These are phyloP conservation scores for Pestalotiopsis sp. DNA, from an alignment of 2,329 filamentous ascomycete species.

Conservation along the genomic window DNA sequence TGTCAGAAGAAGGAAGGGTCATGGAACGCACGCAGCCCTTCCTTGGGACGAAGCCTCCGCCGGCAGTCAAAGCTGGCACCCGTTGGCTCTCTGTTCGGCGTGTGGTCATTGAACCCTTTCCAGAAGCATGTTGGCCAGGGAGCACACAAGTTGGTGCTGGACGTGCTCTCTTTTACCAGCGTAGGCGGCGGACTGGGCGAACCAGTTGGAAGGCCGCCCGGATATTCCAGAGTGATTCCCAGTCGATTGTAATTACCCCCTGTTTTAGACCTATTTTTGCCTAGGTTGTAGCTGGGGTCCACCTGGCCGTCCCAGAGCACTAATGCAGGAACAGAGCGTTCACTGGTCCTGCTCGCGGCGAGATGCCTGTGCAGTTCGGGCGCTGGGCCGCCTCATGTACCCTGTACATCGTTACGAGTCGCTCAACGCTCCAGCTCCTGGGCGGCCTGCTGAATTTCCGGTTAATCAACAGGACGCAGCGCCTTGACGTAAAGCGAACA, in stretches of 20 bases:
- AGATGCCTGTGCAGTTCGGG: background rate
- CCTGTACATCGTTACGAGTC: background rate
- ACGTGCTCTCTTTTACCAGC: background rate
- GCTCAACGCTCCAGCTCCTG: background rate
- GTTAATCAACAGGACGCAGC: conserved; percentile 9
- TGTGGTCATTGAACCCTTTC: background rate
- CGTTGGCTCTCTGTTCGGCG: background rate
- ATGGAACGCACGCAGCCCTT: background rate
- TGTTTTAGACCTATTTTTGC: conserved; percentile 20
- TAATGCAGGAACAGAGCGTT: conserved; percentile 18
- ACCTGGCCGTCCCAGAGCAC: conserved; percentile 4
- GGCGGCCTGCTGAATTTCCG: conserved; percentile 10
- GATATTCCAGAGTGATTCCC: background rate
- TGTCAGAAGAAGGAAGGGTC: background rate
- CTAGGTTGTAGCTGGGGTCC: conserved; percentile 6
- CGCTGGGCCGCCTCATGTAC: background rate
- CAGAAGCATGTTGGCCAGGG: background rate
- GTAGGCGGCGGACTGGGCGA: background rate
- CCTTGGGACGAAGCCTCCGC: background rate
- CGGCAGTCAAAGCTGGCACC: background rate
- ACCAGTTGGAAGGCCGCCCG: background rate
- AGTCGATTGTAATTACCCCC: conserved; percentile 12
- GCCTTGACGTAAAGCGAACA: conserved; percentile 12
- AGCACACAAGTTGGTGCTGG: background rate
- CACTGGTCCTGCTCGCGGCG: background rate